A percentile compares a stretch with the other conserved stretches of the same genome.
Conservation (phyloP, 495 filamentous ascomycete species). For the Darksidea phi region DNA sequence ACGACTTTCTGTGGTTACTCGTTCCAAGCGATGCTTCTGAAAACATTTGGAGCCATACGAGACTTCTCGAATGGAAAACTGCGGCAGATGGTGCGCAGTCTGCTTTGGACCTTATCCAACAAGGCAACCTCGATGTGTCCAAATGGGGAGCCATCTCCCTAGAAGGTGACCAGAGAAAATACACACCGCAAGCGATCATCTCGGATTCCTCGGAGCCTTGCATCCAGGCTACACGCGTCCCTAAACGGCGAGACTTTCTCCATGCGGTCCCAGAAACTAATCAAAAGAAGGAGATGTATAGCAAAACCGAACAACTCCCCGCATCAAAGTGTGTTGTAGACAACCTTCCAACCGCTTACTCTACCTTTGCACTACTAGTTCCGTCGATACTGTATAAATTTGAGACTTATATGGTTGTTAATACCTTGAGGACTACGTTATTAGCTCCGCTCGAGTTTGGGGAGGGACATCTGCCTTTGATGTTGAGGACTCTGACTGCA, state of each 20-base stretch:
- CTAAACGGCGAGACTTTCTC: constrained; percentile 62
- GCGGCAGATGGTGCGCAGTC: not conserved
- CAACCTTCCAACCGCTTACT: constrained; percentile 58
- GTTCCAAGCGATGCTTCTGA: constrained; percentile 8
- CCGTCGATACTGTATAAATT: constrained; percentile 73
- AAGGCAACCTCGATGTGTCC: not conserved
- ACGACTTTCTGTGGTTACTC: constrained; percentile 46
- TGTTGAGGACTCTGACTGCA: constrained; percentile 72
- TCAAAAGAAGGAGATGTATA: constrained; percentile 34
- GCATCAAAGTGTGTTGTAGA: constrained; percentile 49
- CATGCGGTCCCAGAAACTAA: constrained; percentile 42
- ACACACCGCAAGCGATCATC: constrained; percentile 15
- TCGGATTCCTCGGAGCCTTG: not conserved
- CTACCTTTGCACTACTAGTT: constrained; percentile 67
- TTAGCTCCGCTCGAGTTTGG: constrained; percentile 56
- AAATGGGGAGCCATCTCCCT: constrained; percentile 18
- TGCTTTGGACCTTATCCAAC: constrained; percentile 10
- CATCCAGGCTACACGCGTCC: constrained; percentile 43
- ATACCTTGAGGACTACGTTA: constrained; percentile 59
- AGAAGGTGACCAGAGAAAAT: constrained; percentile 3
- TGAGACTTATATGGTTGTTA: constrained; percentile 62
- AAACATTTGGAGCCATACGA: not conserved
- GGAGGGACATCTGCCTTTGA: constrained; percentile 48
- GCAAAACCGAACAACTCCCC: constrained; percentile 27
- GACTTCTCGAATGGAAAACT: constrained; percentile 7